Conservation (phyloP, 805 yeast species). For the Tetrapisispora pingtungensis region DNA sequence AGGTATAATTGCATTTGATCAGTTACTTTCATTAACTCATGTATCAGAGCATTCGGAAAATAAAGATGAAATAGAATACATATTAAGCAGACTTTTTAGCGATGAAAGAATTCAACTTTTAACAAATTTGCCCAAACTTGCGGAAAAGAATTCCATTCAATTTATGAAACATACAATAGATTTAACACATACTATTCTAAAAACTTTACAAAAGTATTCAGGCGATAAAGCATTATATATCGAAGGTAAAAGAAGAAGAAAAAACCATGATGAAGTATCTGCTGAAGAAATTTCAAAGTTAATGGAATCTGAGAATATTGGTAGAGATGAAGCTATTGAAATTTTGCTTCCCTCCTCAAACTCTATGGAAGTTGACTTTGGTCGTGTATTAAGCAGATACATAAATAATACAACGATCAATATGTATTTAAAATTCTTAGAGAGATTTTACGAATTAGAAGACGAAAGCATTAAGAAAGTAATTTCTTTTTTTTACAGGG, state of each 20-base stretch:
- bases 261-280: conserved; percentile 15
- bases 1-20: conserved; percentile 55
- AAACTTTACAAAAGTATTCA: conserved; percentile 50
- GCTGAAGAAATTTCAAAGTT: conserved; percentile 29
- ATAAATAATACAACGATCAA: conserved; percentile 47
- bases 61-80: conserved; percentile 39
- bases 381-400: conserved; percentile 15
- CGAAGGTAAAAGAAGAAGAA: conserved; percentile 33
- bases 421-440: conserved; percentile 53
- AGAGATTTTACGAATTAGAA: conserved; percentile 50
- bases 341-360: conserved; percentile 11
- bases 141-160: conserved; percentile 51
- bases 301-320: conserved; percentile 27
- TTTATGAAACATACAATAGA: conserved; percentile 54
- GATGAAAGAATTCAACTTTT: conserved; percentile 48
- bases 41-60: conserved; percentile 32
- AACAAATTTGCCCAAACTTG: conserved; percentile 50
- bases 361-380: conserved; percentile 15
- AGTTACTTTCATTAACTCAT: conserved; percentile 40
- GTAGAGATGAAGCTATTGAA: conserved; percentile 27
- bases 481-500: conserved; percentile 58
- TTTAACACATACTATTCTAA: conserved; percentile 53
- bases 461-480: conserved; percentile 53
- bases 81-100: conserved; percentile 60
- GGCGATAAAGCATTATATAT: conserved; percentile 42